Conservation (phyloP, 2,329 filamentous ascomycete genomes). For the Penicillium vulpinum region DNA sequence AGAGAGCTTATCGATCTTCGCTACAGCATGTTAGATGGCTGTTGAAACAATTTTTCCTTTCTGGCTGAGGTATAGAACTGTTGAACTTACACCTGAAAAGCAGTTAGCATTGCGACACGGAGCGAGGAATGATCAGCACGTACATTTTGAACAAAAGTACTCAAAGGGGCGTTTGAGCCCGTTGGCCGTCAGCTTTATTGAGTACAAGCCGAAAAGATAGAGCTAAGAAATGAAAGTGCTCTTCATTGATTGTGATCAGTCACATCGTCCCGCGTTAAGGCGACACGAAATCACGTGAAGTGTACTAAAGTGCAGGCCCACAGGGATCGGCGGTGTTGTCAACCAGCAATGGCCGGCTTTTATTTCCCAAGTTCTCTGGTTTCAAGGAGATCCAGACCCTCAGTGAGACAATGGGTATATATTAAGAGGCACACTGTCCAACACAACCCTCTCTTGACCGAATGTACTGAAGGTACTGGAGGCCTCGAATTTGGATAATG, state of each 20-base stretch:
- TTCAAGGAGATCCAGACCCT: neutral
- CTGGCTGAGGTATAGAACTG: neutral
- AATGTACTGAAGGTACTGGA: neutral
- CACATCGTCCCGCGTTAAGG: constrained; percentile 19
- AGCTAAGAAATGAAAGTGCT: constrained; percentile 4
- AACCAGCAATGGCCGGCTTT: constrained; percentile 5
- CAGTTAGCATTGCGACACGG: constrained; percentile 15
- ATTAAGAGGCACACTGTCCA: neutral
- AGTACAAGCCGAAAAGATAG: neutral
- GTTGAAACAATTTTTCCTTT: neutral
- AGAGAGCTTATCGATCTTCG: constrained; percentile 84
- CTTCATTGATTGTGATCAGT: constrained; percentile 18
- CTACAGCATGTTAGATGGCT: constrained; percentile 42
- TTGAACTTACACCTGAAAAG: constrained; percentile 34
- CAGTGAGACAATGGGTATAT: neutral
- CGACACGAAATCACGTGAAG: constrained; percentile 28
- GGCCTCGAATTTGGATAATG: constrained; percentile 5
- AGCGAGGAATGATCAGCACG: constrained; percentile 7
- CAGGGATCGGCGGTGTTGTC: constrained; percentile 15
- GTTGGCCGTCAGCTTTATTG: neutral
- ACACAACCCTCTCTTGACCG: neutral
- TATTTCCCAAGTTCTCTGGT: neutral
- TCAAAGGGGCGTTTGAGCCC: neutral
- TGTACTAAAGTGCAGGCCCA: constrained; percentile 14
- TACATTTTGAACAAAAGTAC: constrained; percentile 18